Conservation (phyloP, 2,329 filamentous ascomycete genomes). For the Ambrosiella beaveri region DNA sequence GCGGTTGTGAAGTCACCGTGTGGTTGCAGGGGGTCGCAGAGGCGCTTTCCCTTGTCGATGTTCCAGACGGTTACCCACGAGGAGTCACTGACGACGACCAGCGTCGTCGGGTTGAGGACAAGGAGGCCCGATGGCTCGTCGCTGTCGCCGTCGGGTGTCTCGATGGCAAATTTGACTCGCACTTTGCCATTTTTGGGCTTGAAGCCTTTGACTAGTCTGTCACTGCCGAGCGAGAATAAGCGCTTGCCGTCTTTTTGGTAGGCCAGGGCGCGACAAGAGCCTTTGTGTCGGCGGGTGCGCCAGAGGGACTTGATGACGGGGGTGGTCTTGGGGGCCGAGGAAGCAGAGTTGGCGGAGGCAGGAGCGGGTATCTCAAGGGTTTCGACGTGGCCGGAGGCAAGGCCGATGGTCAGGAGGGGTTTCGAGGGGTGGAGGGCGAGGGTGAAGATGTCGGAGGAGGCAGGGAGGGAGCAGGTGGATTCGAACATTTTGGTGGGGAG, state of each 20-base stretch:
- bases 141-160: conserved; percentile 22
- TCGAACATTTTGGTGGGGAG: conserved; percentile 50
- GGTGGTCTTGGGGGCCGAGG: conserved; percentile 44
- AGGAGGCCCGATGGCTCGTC: conserved; percentile 56
- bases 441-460: conserved; percentile 72
- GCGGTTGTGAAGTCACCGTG: conserved; percentile 90
- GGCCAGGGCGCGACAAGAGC: conserved; percentile 68
- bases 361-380: conserved; percentile 52
- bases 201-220: conserved; percentile 40
- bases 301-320: conserved; percentile 56
- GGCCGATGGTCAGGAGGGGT: conserved; percentile 70
- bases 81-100: conserved; percentile 81
- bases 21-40: conserved; percentile 40
- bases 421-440: conserved; percentile 73
- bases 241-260: conserved; percentile 64
- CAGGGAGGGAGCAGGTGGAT: conserved; percentile 75
- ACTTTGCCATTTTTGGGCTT: conserved; percentile 47
- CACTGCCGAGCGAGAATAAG: conserved; percentile 48
- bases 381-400: conserved; percentile 72
- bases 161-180: conserved; percentile 62
- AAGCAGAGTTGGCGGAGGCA: conserved; percentile 21
- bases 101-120: conserved; percentile 67
- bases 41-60: conserved; percentile 30
- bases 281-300: conserved; percentile 81
- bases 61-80: conserved; percentile 80